Base-by-base conservation (phyloP, 2,329 filamentous ascomycete species). In the Clonostachys solani region DNA sequence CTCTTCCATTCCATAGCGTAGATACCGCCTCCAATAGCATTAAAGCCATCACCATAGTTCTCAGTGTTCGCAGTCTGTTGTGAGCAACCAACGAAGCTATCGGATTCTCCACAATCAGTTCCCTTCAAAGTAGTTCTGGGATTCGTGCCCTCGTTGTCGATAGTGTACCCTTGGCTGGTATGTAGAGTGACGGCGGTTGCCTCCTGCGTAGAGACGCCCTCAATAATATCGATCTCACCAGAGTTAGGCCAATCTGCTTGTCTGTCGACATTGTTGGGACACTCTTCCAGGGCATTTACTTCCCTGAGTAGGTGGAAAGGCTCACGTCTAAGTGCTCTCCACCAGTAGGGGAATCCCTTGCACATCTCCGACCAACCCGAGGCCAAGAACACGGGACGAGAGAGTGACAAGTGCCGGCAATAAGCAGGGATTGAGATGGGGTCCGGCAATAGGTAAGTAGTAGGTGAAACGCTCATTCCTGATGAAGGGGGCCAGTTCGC, bases 201-300 rank as follows among this genome's bases (percentile, higher is more conserved):
- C 4, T 68, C 61, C 51, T 82, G 76, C 18, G 72, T 68, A 68
- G 89, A 88, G 55, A 90, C 84, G 36, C 86, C 87, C 68, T 92
- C 88, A 55, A 92, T 81, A 57, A 92, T 86, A 62, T 92, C 88
- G 56, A 92, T 87, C 67, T 92, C 88, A 42, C 87, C 87, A 8
- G 73, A 71, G 40, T 62, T 62, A 2, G 88, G 88, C 88, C 88
- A 92, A 58, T 77, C 66, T n/a, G n/a, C n/a, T n/a, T n/a, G n/a
- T n/a, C n/a, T n/a, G n/a, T n/a, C n/a, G n/a, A n/a, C n/a, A n/a
- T n/a, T n/a, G n/a, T n/a, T n/a, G n/a, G n/a, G n/a, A n/a, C n/a
- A n/a, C n/a, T n/a, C n/a, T n/a, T n/a, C n/a, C n/a, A n/a, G n/a
- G n/a, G n/a, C n/a, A n/a, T n/a, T n/a, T n/a, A n/a, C n/a, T n/a